Evolutionary conservation across 257 asterid genomes (phyloP), one percentile per base, ranked within the genome.

Genomic region (Jacaranda copaia): DNA sequence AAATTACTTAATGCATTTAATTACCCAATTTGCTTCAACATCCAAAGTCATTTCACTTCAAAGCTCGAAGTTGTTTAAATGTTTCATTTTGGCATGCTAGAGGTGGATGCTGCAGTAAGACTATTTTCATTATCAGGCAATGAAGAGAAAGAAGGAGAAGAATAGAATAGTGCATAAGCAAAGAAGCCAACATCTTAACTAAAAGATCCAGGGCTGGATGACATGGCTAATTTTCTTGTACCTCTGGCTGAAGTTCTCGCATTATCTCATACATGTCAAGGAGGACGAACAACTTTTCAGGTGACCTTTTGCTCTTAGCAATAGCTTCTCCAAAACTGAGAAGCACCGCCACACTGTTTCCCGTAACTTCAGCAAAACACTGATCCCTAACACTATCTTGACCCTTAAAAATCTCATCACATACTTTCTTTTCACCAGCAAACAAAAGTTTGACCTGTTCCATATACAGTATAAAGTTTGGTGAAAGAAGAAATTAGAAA

Each of bases 251-350:
- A 85, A 94, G 92, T 80, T 94, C 97, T 84, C 97, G 87, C 97
- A 94, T 92, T 62, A 90, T 89, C 83, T 94, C 97, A 60, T 89
- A 94, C 98, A 94, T 94, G 84, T 94, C 98, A 45, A 94, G 86
- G 70, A 94, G 96, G 85, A 94, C 98, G 87, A 94, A 94, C 61
- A 92, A 72, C 81, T 94, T 94, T 84, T 94, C 98, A 6, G 98
- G 98, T 18, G 98, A 90, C 79, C 97, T 79, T 87, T 92, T 94
- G 85, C 98, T 94, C 81, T 80, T 94, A n/a, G 97, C 97, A 66
- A 94, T 85, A 58, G 97, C 98, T 80, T 92, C 97, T 81, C 97
- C 97, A 76, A 94, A 92, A 82, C 98, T 94, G 73, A 90, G 89
- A 14, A 94, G 89, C 77, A 86, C 82, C 14, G 90, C 74, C 10